These are phyloP conservation scores for Zymoseptoria tritici DNA, from an alignment of 2,329 filamentous ascomycete species.

Conservation along the genomic window DNA sequence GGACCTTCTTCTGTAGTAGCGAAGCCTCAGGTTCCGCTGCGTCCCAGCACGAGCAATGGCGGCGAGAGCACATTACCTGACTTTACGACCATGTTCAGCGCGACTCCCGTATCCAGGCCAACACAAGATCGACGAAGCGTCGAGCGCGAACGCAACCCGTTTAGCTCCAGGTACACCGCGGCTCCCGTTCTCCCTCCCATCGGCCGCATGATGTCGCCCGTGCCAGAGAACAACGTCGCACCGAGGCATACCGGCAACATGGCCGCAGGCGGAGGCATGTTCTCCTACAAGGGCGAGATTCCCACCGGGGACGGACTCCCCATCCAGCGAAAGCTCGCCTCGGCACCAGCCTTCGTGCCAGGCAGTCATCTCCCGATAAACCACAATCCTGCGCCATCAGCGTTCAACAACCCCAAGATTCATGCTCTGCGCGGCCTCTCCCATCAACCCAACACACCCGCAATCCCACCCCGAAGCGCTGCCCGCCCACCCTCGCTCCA, in stretches of 20 bases:
- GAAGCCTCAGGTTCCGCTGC: neutral
- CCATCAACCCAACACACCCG: neutral
- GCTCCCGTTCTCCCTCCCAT: neutral
- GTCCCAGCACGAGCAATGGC: neutral
- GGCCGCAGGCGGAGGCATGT: constrained; percentile 12
- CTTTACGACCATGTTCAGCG: neutral
- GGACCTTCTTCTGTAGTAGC: neutral
- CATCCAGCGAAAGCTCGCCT: neutral
- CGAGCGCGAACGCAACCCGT: neutral
- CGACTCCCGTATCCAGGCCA: no score
- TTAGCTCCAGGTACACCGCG: neutral
- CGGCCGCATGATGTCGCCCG: constrained; percentile 19
- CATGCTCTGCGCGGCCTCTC: neutral
- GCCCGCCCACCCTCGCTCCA: neutral
- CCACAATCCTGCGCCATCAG: neutral
- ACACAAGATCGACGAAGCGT: neutral
- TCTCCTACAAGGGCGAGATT: constrained; percentile 24
- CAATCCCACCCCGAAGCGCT: neutral
- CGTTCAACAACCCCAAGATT: neutral
- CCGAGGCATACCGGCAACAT: constrained; percentile 6
- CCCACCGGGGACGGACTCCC: constrained; percentile 11
- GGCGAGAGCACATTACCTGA: neutral
- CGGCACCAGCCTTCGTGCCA: neutral
- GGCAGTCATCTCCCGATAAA: neutral
- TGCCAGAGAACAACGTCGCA: constrained; percentile 19